Evolutionary conservation across 768 basidiomycete species (phyloP).

Genomic region (Psilocybe cubensis): DNA sequence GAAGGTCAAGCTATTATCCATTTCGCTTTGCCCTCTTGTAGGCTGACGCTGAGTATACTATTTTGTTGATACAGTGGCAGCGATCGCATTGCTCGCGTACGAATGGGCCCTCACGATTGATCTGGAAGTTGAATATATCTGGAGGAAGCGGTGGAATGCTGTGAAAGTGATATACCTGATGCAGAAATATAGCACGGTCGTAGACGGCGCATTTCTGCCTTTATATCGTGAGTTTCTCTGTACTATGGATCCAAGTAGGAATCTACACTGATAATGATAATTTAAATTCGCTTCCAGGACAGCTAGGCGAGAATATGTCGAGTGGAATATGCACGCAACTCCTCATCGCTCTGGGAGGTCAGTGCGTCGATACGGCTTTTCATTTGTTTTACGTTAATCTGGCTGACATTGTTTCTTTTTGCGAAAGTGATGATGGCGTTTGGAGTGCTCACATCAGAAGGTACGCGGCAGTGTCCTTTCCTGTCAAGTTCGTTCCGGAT

Average conservation of each 20-base stretch:
- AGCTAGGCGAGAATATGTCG: not conserved
- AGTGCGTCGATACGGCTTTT: not conserved
- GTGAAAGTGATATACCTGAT: not conserved
- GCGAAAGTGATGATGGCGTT: not conserved
- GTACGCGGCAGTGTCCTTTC: not conserved
- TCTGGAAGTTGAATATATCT: not conserved
- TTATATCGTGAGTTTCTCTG: not conserved
- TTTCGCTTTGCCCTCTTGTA: no score
- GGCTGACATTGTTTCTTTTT: not conserved
- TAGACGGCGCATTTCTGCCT: not conserved
- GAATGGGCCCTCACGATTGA: not conserved
- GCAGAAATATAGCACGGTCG: not conserved
- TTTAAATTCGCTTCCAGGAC: not conserved
- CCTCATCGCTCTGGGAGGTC: not conserved
- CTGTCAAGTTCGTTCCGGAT: no score
- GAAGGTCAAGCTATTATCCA: no score
- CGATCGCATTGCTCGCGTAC: not conserved
- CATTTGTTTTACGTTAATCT: not conserved
- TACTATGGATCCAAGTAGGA: not conserved
- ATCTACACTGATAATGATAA: not conserved
- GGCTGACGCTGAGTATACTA: not conserved
- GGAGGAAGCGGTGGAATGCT: not conserved
- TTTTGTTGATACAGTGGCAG: not conserved
- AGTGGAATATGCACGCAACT: not conserved
- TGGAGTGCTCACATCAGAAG: not conserved